Conservation (phyloP, 345 rosid genomes). For the Melaleuca quinquenervia region DNA sequence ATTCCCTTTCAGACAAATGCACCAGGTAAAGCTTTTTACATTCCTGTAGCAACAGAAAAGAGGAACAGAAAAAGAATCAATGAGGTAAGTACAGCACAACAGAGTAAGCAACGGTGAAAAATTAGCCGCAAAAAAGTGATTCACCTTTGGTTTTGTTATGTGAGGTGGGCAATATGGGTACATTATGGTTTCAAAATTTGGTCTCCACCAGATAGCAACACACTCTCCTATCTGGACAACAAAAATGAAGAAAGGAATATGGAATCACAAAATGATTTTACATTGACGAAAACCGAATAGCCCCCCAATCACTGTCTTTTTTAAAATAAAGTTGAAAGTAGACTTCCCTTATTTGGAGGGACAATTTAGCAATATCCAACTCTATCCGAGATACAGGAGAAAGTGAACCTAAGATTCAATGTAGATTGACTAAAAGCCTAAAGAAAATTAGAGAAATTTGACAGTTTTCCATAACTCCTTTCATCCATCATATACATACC, state of each 20-base stretch:
- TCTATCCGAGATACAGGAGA: neutral
- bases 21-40: conserved; percentile 92
- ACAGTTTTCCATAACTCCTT: neutral
- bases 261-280: neutral
- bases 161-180: conserved; percentile 98
- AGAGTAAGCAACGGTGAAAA: neutral
- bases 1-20: conserved; percentile 92
- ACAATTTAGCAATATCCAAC: neutral
- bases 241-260: neutral
- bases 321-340: neutral
- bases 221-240: conserved; percentile 72
- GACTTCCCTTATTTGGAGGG: neutral
- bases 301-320: neutral
- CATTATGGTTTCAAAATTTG: conserved; percentile 93
- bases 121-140: neutral
- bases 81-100: neutral
- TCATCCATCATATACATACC: neutral
- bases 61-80: neutral
- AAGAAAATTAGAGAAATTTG: neutral
- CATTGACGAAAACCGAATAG: neutral
- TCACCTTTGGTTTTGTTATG: conserved; percentile 90
- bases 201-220: conserved; percentile 99
- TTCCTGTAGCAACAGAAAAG: conserved; percentile 42
- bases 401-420: neutral
- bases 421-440: neutral